A percentile compares a stretch with the other conserved stretches of the same genome.
Conservation (phyloP, 192 early-diverging fungal genomes). For the Coemansia sp. region DNA sequence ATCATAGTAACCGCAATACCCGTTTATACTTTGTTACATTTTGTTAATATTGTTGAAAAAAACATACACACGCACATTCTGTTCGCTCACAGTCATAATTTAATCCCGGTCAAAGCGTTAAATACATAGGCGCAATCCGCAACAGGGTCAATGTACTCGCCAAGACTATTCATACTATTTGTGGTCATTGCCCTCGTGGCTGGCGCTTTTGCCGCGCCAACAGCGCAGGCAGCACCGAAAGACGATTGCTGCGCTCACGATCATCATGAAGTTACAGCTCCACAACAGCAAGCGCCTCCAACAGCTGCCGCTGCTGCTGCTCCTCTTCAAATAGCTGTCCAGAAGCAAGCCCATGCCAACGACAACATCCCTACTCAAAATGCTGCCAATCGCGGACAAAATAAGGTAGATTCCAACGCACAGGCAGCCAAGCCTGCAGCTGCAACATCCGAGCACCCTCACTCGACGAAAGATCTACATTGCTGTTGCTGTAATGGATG, state of each 20-base stretch:
- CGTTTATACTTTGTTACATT: neutral
- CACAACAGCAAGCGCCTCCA: slow-evolving; percentile 1
- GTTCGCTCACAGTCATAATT: neutral
- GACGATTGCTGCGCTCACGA: neutral
- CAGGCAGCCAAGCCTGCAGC: neutral
- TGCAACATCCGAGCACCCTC: slow-evolving; percentile 2
- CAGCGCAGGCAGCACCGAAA: neutral
- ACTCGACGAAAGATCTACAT: slow-evolving; percentile 28
- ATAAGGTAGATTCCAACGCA: neutral
- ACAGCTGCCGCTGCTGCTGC: neutral
- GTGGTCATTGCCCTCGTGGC: slow-evolving; percentile 9
- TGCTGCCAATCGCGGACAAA: neutral
- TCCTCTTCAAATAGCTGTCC: slow-evolving; percentile 2
- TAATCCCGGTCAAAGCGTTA: neutral
- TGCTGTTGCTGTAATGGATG: slow-evolving; percentile 28
- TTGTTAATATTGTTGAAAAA: neutral
- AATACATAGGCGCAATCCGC: neutral
- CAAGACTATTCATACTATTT: slow-evolving; percentile 11
- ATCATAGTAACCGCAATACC: neutral
- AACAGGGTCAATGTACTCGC: slow-evolving; percentile 14
- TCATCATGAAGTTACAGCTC: neutral
- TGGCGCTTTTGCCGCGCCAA: slow-evolving; percentile 14
- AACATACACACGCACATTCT: too few species aligned
- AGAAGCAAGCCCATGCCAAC: slow-evolving; percentile 3
- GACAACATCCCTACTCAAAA: neutral